Percentiles rank a stretch among this genome's conserved stretches.
phyloP scores from a whole-genome alignment of 2,329 filamentous ascomycete species.

The Curvularia lunata region DNA sequence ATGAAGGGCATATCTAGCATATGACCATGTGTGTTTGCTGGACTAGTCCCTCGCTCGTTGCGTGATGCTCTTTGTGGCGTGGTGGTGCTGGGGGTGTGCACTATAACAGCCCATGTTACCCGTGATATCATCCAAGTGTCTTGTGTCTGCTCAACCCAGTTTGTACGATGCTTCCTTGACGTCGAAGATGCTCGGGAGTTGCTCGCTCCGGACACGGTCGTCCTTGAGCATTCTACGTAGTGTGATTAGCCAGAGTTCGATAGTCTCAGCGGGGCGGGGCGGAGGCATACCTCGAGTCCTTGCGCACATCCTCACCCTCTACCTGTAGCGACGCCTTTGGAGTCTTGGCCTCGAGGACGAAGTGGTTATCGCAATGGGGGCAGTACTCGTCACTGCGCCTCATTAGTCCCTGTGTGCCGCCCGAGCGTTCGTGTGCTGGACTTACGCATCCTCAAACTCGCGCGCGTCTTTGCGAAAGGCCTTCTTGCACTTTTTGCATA shows the following conservation, averaged over 20 bases:
- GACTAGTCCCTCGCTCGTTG: slow-evolving; percentile 16
- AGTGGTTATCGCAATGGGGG: slow-evolving; percentile 99
- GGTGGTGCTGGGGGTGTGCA: slow-evolving; percentile 5
- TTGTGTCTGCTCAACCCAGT: slow-evolving; percentile 64
- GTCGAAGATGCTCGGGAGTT: slow-evolving; percentile 74
- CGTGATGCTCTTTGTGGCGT: slow-evolving; percentile 4
- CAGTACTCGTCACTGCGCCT: slow-evolving; percentile 85
- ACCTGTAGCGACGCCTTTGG: slow-evolving; percentile 83
- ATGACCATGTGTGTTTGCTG: not conserved
- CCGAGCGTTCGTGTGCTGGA: not conserved
- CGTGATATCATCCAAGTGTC: not conserved
- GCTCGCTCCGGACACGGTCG: slow-evolving; percentile 71
- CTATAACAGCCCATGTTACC: not conserved
- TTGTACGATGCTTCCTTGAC: slow-evolving; percentile 76
- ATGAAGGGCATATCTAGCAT: slow-evolving; percentile 39
- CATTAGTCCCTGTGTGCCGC: slow-evolving; percentile 11
- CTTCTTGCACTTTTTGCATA: slow-evolving; percentile 99
- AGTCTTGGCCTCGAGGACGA: slow-evolving; percentile 85
- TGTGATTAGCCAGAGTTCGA: slow-evolving; percentile 8
- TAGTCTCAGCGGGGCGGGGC: too few relatives aligned
- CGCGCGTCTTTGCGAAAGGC: slow-evolving; percentile 92
- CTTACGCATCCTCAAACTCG: slow-evolving; percentile 80
- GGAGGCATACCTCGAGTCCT: slow-evolving; percentile 69
- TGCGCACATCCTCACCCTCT: slow-evolving; percentile 87
- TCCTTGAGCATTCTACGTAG: slow-evolving; percentile 81